Base-by-base conservation (phyloP, 2,329 filamentous ascomycete species). In the Ophiostoma triangulosporum region DNA sequence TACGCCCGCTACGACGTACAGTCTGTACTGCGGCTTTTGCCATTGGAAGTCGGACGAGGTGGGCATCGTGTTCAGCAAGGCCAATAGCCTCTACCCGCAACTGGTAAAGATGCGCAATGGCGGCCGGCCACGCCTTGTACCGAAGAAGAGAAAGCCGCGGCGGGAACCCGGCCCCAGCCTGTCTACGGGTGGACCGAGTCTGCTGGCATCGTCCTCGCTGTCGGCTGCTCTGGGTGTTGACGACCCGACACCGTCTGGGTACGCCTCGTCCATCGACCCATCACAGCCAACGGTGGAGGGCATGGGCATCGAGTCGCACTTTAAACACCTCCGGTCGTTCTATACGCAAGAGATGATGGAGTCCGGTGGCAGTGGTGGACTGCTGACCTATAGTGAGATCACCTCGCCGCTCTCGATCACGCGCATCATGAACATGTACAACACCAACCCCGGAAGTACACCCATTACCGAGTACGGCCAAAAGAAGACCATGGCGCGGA, bases 41-140 rank as follows among this genome's bases (percentile, higher is more conserved):
- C 83, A 86, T 66, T 98, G 93, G 93, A 88, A 81, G 58, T 91
- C 89, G 1, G 77, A 84, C 51, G 93, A 98, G 64, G 86, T 95
- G 40, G 88, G 86, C 35, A 83, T 98, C 66, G 81, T 87, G 62
- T 94, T 98, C 64, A 88, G 91, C 62, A 90, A 91, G 61, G 82
- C 86, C 9, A 93, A 87, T 56, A 88, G 88, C 57, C 89, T 98
- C 57, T 84, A 87, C 59, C 75, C 78, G 27, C 93, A 98, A 65
- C 72, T 95, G 8, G 71, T 83, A 35, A 85, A 83, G 61, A 69
- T 93, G 54, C 81, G 80, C 38, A 81, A 82, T 58, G 79, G 79
- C 32, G 78, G 80, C 6, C 65, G 70, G 38, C 66, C 70, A 3
- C 72, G 73, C 43, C 64, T 78, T 48, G 75, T 73, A 0, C 64